Evolutionary conservation across 495 filamentous ascomycete species (phyloP).

Genomic region (Sporormia fimetaria): DNA sequence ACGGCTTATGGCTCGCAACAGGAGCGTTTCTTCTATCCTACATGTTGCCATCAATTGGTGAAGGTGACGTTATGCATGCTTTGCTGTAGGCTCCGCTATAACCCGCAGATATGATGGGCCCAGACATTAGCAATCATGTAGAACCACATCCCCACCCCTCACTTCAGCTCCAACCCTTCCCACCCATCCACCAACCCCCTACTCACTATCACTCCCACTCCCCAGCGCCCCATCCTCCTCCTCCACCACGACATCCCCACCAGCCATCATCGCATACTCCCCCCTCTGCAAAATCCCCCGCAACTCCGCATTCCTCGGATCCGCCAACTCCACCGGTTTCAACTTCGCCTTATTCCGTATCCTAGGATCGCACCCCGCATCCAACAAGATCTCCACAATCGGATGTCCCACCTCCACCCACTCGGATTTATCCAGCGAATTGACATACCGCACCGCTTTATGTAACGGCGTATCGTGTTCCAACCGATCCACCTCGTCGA

Average conservation of each 20-base stretch:
- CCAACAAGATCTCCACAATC: conserved; percentile 80
- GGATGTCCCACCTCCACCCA: conserved; percentile 47
- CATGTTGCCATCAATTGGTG: too few relatives aligned
- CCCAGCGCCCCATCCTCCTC: conserved; percentile 30
- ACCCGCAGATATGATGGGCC: too few relatives aligned
- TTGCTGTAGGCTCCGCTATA: too few relatives aligned
- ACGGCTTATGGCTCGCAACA: too few relatives aligned
- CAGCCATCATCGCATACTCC: conserved; percentile 43
- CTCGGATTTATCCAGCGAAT: conserved; percentile 41
- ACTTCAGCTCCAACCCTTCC: too few relatives aligned
- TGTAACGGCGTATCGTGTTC: conserved; percentile 90
- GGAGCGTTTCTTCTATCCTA: too few relatives aligned
- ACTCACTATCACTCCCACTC: conserved; percentile 33
- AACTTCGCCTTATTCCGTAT: conserved; percentile 61
- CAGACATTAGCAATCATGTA: too few relatives aligned
- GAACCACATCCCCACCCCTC: too few relatives aligned
- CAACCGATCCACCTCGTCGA: conserved; percentile 68
- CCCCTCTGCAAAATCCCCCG: conserved; percentile 58
- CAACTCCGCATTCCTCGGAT: conserved; percentile 59
- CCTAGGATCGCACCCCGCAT: conserved; percentile 75
- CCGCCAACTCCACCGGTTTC: conserved; percentile 57
- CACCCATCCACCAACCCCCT: too few relatives aligned
- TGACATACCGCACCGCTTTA: conserved; percentile 74
- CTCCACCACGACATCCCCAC: conserved; percentile 31
- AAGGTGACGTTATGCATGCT: too few relatives aligned